Base-by-base conservation (phyloP, 192 early-diverging fungal genomes). In the Backusella tuberculispora region DNA sequence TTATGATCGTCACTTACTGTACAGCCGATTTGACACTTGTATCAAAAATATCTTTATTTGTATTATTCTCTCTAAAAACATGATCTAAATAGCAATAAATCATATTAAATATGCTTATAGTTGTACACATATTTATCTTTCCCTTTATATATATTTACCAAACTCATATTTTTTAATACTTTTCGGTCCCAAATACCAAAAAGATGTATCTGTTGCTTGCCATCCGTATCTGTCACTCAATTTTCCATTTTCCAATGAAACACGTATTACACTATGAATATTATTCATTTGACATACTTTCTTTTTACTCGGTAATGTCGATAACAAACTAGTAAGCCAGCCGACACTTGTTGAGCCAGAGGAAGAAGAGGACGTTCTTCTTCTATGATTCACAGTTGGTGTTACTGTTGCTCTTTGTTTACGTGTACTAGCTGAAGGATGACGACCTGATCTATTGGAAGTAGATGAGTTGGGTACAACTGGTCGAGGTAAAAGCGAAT, bases 221-320 rank as follows among this genome's bases (percentile, higher is more conserved):
- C 43, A 69, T 5, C 53, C 53, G 29, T 69, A 15, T 47, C 14
- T 6, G 17, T 69, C 26, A 17, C 13, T 26, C 17, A 66, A 17
- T 9, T 40, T 66, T n/a, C 64, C 64, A 29, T 69, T 46, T 9
- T 69, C 68, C n/a, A 47, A 34, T 4, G 68, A 69, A 26, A 69
- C n/a, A 21, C 68, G 19, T 6, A 69, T 26, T 5, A 21, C 68
- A 47, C 68, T 47, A 29, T 69, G 43, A 26, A 69, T 47, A 21
- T 12, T 5, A 19, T 69, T 44, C 64, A 38, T 66, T 2, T 26
- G 26, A 34, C 29, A 34, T 34, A 34, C 29, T 14, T 38, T 66
- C 64, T 66, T 40, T 34, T 69, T 69, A 29, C n/a, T 9, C 7
- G 66, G 40, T 9, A 45, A 24, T 7, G 17, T 26, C 0, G 68